phyloP scores from a whole-genome alignment of 2,329 filamentous ascomycete species.

The Pseudonectria buxi region DNA sequence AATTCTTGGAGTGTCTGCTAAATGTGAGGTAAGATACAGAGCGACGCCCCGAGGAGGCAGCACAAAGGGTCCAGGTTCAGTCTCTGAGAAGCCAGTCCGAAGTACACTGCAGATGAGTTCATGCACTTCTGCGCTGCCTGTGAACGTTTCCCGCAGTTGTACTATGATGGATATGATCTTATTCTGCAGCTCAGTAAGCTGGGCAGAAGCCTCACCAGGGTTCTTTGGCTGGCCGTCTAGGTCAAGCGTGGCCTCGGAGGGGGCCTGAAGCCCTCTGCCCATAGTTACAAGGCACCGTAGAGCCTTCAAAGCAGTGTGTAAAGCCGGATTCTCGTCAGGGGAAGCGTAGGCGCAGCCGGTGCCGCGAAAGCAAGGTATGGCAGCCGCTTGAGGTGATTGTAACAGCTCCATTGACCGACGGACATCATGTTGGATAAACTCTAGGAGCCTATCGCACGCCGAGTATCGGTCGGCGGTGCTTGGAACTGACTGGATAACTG shows the following conservation, averaged over 20 bases:
- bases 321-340: conserved; percentile 35
- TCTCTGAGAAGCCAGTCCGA: conserved; percentile 68
- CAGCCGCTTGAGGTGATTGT: conserved; percentile 3
- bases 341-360: conserved; percentile 22
- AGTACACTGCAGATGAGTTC: conserved; percentile 67
- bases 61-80: conserved; percentile 68
- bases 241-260: conserved; percentile 60
- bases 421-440: conserved; percentile 55
- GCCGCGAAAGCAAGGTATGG: conserved; percentile 17
- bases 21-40: conserved; percentile 56
- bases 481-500: conserved; percentile 65
- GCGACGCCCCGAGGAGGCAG: conserved; percentile 61
- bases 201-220: conserved; percentile 1
- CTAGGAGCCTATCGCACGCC: conserved; percentile 17
- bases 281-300: conserved; percentile 64
- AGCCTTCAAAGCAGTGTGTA: conserved; percentile 47
- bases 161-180: conserved; percentile 42
- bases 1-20: conserved; percentile 55
- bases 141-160: conserved; percentile 46
- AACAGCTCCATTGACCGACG: conserved; percentile 16
- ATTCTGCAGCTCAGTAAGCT: conserved; percentile 33
- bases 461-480: conserved; percentile 53
- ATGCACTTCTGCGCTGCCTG: conserved; percentile 57
- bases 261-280: conserved; percentile 64
- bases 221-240: conserved; percentile 45